Evolutionary conservation across 129 eudicot species (phyloP).

Genomic region (Escallonia herrerae): DNA sequence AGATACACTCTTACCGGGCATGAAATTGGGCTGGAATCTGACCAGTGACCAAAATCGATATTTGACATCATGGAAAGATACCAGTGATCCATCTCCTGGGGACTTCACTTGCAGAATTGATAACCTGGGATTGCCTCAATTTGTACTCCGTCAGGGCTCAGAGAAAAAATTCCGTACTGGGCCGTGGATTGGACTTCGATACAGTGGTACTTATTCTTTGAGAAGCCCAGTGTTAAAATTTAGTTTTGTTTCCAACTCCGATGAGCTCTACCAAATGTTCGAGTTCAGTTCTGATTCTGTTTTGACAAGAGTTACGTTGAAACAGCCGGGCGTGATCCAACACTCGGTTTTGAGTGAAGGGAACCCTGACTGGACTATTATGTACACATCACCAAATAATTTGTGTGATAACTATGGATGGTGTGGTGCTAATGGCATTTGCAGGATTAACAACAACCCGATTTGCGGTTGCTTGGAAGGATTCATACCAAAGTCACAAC

Average conservation of each 20-base stretch:
- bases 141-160: not conserved
- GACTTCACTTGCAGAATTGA: not conserved
- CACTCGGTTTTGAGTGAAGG: not conserved
- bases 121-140: not conserved
- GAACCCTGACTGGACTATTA: constrained; percentile 8
- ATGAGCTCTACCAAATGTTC: not conserved
- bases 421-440: constrained; percentile 33
- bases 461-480: constrained; percentile 36
- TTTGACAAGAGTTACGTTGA: not conserved
- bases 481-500: constrained; percentile 20
- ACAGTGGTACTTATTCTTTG: not conserved
- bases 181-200: constrained; percentile 12
- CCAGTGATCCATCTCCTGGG: constrained; percentile 17
- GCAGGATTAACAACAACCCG: constrained; percentile 14
- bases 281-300: not conserved
- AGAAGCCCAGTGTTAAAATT: too few relatives aligned
- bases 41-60: not conserved
- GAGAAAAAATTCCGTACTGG: not conserved
- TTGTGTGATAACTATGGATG: constrained; percentile 25
- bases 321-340: constrained; percentile 11
- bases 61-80: constrained; percentile 15
- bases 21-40: constrained; percentile 3
- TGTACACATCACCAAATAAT: constrained; percentile 19
- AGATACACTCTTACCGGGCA: constrained; percentile 12
- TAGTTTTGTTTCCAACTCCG: not conserved